Evolutionary conservation across 2,329 filamentous ascomycete species (phyloP).

Genomic region (Alternaria brassicae): DNA sequence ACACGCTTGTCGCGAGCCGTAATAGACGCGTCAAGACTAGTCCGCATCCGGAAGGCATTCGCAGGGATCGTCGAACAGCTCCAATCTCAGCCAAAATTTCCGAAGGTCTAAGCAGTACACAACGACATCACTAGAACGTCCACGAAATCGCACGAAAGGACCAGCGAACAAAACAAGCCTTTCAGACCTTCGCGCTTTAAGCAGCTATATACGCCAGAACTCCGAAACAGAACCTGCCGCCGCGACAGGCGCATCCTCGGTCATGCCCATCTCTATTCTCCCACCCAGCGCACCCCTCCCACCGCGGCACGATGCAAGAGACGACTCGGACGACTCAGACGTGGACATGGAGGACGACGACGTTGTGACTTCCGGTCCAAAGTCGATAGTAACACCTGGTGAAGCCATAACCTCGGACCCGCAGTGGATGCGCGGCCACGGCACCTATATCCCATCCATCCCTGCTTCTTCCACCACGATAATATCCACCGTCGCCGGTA

Average conservation of each 20-base stretch:
- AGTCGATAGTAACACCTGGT: slow-evolving; percentile 81
- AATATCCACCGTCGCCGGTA: slow-evolving; percentile 88
- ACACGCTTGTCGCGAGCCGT: slow-evolving; percentile 13
- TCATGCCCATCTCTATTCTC: slow-evolving; percentile 67
- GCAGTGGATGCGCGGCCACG: slow-evolving; percentile 99
- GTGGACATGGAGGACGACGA: slow-evolving; percentile 57
- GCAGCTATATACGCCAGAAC: background rate
- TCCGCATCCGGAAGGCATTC: slow-evolving; percentile 14
- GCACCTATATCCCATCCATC: slow-evolving; percentile 75
- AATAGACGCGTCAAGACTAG: slow-evolving; percentile 22
- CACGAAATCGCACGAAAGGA: background rate
- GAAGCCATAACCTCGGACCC: slow-evolving; percentile 86
- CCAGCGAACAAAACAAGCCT: background rate
- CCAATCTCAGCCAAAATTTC: slow-evolving; percentile 43
- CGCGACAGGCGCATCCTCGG: slow-evolving; percentile 13
- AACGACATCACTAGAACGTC: background rate
- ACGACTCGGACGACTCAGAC: slow-evolving; percentile 58
- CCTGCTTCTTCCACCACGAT: slow-evolving; percentile 66
- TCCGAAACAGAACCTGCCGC: background rate
- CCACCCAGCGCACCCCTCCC: slow-evolving; percentile 55
- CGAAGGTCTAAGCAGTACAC: slow-evolving; percentile 16
- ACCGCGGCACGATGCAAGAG: slow-evolving; percentile 41
- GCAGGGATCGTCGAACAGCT: slow-evolving; percentile 20
- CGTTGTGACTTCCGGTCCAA: slow-evolving; percentile 32
- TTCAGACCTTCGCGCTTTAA: background rate